Conservation (phyloP, 176 grass and related monocot genomes). For the Carex littledalei region DNA sequence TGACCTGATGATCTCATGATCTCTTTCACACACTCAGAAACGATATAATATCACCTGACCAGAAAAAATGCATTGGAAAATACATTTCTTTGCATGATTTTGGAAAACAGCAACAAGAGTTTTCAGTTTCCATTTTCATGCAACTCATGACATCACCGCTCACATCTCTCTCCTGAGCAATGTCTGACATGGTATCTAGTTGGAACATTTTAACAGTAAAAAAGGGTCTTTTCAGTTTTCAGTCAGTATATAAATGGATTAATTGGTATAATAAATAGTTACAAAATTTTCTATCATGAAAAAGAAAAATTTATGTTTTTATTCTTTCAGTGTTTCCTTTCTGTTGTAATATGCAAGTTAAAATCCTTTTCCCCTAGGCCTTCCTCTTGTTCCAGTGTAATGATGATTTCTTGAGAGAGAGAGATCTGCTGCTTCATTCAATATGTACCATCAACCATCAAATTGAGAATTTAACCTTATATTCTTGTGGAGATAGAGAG, state of each 20-base stretch:
- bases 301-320: slow-evolving; percentile 19
- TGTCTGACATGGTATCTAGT: neutral
- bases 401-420: slow-evolving; percentile 10
- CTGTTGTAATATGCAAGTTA: neutral
- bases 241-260: neutral
- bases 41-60: neutral
- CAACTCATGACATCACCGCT: neutral
- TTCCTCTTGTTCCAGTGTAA: neutral
- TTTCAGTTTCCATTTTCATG: slow-evolving; percentile 24
- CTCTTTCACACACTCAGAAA: neutral
- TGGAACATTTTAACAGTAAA: slow-evolving; percentile 22
- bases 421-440: neutral
- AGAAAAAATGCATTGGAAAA: slow-evolving; percentile 5
- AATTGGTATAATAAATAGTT: slow-evolving; percentile 17
- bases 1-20: neutral
- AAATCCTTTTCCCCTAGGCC: neutral
- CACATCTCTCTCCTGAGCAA: slow-evolving; percentile 1
- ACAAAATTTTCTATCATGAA: slow-evolving; percentile 14
- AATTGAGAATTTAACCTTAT: neutral
- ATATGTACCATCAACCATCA: neutral
- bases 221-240: slow-evolving; percentile 12
- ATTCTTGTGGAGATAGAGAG: neutral
- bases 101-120: slow-evolving; percentile 14
- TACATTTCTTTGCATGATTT: slow-evolving; percentile 15
- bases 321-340: neutral